These are phyloP conservation scores for Phylloporus arenicola DNA, from an alignment of 768 basidiomycete genomes.

Conservation along the genomic window DNA sequence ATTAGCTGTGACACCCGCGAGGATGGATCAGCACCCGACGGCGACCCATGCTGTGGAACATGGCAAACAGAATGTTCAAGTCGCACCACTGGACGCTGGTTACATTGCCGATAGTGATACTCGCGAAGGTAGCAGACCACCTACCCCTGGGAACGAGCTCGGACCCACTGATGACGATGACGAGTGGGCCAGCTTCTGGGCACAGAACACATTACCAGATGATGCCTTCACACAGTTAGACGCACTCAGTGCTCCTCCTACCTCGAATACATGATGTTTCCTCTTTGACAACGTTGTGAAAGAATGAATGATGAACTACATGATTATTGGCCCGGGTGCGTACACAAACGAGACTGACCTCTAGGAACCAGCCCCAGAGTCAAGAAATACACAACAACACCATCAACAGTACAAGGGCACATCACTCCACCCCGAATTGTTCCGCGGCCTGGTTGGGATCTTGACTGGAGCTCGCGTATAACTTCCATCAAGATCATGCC, in stretches of 20 bases:
- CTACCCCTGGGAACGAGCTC: slow-evolving; percentile 23
- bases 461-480: slow-evolving; percentile 12
- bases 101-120: slow-evolving; percentile 26
- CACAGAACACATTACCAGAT: slow-evolving; percentile 37
- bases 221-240: slow-evolving; percentile 28
- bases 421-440: slow-evolving; percentile 21
- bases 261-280: slow-evolving; percentile 13
- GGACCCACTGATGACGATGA: slow-evolving; percentile 27
- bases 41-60: slow-evolving; percentile 2
- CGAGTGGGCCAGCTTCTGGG: slow-evolving; percentile 49
- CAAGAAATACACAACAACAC: background rate
- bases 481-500: slow-evolving; percentile 19
- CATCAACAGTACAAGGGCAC: slow-evolving; percentile 14
- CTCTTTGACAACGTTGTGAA: background rate
- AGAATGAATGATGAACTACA: slow-evolving; percentile 8
- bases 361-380: slow-evolving; percentile 14
- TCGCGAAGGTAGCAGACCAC: slow-evolving; percentile 7
- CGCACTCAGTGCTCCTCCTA: background rate
- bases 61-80: slow-evolving; percentile 10
- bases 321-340: background rate
- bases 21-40: slow-evolving; percentile 5
- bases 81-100: slow-evolving; percentile 36
- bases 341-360: background rate
- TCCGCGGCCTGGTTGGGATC: slow-evolving; percentile 4
- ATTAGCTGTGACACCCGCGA: background rate